Base-by-base conservation (phyloP, 129 eudicot genomes). In the Chrysanthemum lavandulifolium region DNA sequence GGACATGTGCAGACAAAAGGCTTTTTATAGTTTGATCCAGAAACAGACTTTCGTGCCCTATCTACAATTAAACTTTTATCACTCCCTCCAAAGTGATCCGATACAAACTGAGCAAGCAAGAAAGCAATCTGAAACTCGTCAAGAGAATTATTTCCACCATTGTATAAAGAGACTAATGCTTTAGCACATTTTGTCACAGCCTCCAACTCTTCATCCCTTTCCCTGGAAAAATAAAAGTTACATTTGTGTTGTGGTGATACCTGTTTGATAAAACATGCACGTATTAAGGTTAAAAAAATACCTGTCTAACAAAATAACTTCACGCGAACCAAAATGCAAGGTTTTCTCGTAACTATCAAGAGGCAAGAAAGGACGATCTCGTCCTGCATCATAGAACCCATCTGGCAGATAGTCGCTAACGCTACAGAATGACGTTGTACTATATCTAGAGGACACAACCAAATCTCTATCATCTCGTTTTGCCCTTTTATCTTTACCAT, bases 341-440 rank as follows among this genome's bases (percentile, higher is more conserved):
- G 45, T 81, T 78, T 86, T 76, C 73, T 94, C 91, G 73, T 94
- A 94, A 64, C 81, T 82, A 49, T 60, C 69, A 27, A 94, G 88
- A 21, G 93, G 78, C 85, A 90, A 81, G 61, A 94, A 94, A 56
- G 99, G 99, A 11, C 97, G 95, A 79, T 93, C 97, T 61, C 99
- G 84, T 53, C 99, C 99, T 10, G 97, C 99, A 74, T 94, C 99
- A 88, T 90, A 94, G 82, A 94, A 94, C 3, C 99, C 99, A 86
- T 94, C 99, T 66, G 94, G 88, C 53, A 94, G 79, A 77, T 73
- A 63, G 65, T 94, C 99, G 36, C 81, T 85, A 61, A 76, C 73
- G 59, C 97, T 79, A 79, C 99, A 94, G 67, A 88, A 88, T 0
- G 99, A 94, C 82, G 58, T 73, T 29, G 75, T 71, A 71, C 88